Percentiles rank a stretch among this genome's conserved stretches.
phyloP scores from a whole-genome alignment of 2,329 filamentous ascomycete species.

The Cladosporium sp. region DNA sequence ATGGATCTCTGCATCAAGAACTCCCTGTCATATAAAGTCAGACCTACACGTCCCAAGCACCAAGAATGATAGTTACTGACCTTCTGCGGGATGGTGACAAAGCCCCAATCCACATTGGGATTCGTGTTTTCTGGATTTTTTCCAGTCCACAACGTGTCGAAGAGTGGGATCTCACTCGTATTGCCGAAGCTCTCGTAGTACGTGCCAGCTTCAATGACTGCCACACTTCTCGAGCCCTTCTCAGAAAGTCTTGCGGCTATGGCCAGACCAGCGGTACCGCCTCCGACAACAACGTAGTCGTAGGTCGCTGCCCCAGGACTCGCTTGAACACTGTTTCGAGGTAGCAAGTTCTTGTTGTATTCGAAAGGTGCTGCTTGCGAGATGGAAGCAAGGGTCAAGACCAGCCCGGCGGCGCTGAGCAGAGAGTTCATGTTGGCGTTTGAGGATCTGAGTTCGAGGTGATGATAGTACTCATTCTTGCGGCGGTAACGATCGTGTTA shows the following conservation, averaged over 20 bases:
- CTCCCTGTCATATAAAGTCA: slow-evolving; percentile 4
- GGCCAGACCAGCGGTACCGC: slow-evolving; percentile 36
- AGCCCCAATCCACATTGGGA: slow-evolving; percentile 32
- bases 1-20: slow-evolving; percentile 28
- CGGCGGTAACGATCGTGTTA: not conserved
- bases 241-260: slow-evolving; percentile 35
- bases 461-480: not conserved
- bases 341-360: not conserved
- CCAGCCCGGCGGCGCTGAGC: not conserved
- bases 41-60: not conserved
- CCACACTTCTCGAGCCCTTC: slow-evolving; percentile 33
- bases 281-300: slow-evolving; percentile 36
- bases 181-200: slow-evolving; percentile 14
- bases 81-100: slow-evolving; percentile 31
- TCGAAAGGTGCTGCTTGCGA: not conserved
- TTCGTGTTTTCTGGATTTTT: slow-evolving; percentile 21
- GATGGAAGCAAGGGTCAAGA: not conserved
- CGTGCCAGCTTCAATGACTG: slow-evolving; percentile 38
- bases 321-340: not conserved
- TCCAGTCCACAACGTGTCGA: not conserved
- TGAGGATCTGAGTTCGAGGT: not conserved
- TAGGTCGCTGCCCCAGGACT: slow-evolving; percentile 21
- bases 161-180: not conserved
- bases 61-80: not conserved
- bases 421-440: not conserved